phyloP scores from a whole-genome alignment of 106 monocot species.

The Platanthera guangdongensis region DNA sequence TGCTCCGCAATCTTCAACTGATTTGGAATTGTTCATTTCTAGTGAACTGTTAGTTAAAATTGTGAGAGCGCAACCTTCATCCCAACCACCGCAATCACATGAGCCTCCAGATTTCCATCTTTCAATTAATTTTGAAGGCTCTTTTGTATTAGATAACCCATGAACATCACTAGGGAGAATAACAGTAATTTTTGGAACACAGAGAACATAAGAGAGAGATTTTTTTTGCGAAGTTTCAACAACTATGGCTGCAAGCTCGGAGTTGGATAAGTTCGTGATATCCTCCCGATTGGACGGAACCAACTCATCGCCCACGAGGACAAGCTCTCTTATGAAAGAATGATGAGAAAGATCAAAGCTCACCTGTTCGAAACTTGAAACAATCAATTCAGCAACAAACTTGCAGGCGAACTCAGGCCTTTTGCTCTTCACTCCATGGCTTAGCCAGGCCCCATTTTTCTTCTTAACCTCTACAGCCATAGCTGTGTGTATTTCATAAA shows the following conservation, averaged over 20 bases:
- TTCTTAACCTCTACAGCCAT: constrained; percentile 55
- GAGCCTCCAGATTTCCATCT: constrained; percentile 79
- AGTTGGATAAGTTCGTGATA: constrained; percentile 1
- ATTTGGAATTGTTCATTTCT: constrained; percentile 9
- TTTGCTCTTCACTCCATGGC: constrained; percentile 47
- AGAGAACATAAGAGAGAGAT: background rate
- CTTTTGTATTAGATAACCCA: constrained; percentile 37
- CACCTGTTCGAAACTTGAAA: constrained; percentile 24
- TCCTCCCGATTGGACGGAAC: constrained; percentile 11
- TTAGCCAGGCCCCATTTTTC: constrained; percentile 58
- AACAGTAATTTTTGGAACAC: constrained; percentile 22
- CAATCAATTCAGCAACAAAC: constrained; percentile 57
- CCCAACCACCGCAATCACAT: constrained; percentile 99
- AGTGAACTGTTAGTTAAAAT: constrained; percentile 24
- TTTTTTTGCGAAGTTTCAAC: constrained; percentile 16
- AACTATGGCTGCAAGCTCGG: constrained; percentile 60
- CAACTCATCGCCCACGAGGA: constrained; percentile 46
- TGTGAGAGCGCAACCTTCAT: constrained; percentile 71
- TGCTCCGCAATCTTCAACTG: constrained; percentile 4
- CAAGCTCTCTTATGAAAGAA: constrained; percentile 40
- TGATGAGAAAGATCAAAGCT: constrained; percentile 8
- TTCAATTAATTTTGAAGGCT: constrained; percentile 57
- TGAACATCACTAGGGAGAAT: constrained; percentile 66
- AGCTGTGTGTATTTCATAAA: constrained; percentile 59
- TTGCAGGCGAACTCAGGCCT: constrained; percentile 42